Conservation (phyloP, 164 flowering plant species). For the Tetrastigma voinierianum region DNA sequence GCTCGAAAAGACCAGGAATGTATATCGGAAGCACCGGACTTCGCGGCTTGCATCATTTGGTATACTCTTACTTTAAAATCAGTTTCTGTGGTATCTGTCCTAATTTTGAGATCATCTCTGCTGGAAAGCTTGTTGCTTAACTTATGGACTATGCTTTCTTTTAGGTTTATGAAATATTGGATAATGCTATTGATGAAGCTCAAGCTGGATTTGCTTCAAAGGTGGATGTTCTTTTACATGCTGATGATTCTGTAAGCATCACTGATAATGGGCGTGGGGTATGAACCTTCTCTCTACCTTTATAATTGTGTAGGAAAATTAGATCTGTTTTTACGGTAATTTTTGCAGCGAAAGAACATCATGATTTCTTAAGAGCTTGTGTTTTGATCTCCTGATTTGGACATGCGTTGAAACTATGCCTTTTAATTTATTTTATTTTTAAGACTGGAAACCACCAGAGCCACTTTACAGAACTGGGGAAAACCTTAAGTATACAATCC, state of each 20-base stretch:
- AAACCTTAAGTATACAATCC: no score
- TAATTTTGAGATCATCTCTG: no score
- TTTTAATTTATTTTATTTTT: no score
- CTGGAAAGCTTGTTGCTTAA: slow-evolving; percentile 2
- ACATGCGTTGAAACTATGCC: background rate
- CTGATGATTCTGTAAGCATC: slow-evolving; percentile 86
- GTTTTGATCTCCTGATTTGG: background rate
- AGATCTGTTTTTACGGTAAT: background rate
- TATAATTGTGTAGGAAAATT: background rate
- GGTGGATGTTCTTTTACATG: slow-evolving; percentile 64
- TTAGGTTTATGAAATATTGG: slow-evolving; percentile 95
- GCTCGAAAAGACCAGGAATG: slow-evolving; percentile 96
- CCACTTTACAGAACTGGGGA: no score
- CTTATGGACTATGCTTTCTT: slow-evolving; percentile 7
- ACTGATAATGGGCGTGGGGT: slow-evolving; percentile 98
- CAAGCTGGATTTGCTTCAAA: slow-evolving; percentile 92
- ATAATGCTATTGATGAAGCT: slow-evolving; percentile 94
- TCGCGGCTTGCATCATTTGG: slow-evolving; percentile 98
- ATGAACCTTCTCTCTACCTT: slow-evolving; percentile 8
- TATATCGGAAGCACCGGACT: slow-evolving; percentile 95
- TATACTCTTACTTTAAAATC: slow-evolving; percentile 21
- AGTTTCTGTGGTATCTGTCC: background rate
- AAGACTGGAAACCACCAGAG: no score
- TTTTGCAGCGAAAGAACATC: background rate
- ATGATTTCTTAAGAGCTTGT: background rate